Base-by-base conservation (phyloP, 495 filamentous ascomycete species). In the Daldinia childiae region DNA sequence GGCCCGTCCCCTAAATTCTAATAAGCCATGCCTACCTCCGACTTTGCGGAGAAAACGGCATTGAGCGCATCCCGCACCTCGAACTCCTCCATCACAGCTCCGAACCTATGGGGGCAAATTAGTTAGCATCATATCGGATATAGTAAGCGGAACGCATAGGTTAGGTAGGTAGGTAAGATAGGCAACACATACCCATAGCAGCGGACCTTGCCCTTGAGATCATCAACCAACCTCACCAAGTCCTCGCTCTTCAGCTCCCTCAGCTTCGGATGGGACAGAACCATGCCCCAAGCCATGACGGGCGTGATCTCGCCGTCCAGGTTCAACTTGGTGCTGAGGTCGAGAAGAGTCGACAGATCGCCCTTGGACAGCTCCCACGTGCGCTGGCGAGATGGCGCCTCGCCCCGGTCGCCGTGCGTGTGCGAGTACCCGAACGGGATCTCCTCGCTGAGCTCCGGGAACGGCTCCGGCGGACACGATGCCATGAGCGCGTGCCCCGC, bases 251-350 rank as follows among this genome's bases (percentile, higher is more conserved):
- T 87, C 71, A 99, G 77, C 62, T 90, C 85, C 2, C 66, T 68
- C 61, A 94, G 88, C 54, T 90, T 80, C 66, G 89, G 87, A 78
- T 98, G 89, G 52, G 83, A 84, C 54, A 92, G 84, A 30, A 99
- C 85, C 79, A 90, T 90, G 66, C 93, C 90, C 86, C 95, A 94
- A 0, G 94, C 94, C 93, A 95, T 95, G 61, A 98, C 91, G 0
- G 95, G 95, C n/a, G 95, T 97, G 77, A 99, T 91, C 80, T 99
- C 95, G 26, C 93, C 92, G 66, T 97, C 93, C 0, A 96, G 88
- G 64, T 95, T 90, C 6, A 98, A 85, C 71, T 91, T 87, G 73
- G 89, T 87, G 81, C 93, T 96, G 58, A 97, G 85, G 77, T 97
- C 91, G 58, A 97, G 87, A 43, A 98, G 84, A 51, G 91, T 94